phyloP scores from a whole-genome alignment of 768 basidiomycete genomes.

The Hortiboletus campestris region DNA sequence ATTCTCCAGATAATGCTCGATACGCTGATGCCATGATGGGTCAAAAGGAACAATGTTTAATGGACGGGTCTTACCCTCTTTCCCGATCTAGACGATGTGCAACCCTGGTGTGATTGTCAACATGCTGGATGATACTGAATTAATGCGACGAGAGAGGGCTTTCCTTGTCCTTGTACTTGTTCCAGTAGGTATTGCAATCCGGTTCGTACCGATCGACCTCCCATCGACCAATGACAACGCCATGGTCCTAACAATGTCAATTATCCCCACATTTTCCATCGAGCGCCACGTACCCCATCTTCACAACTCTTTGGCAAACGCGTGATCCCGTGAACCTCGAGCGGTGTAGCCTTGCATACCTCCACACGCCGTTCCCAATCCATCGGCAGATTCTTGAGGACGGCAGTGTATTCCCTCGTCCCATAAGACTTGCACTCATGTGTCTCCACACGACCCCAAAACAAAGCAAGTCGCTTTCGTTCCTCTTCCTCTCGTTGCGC shows the following conservation, averaged over 20 bases:
- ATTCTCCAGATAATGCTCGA: constrained; percentile 29
- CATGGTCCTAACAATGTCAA: too few relatives aligned
- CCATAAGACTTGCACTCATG: constrained; percentile 27
- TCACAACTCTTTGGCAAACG: constrained; percentile 22
- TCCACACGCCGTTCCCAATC: constrained; percentile 18
- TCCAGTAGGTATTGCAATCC: constrained; percentile 25
- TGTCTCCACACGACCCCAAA: constrained; percentile 16
- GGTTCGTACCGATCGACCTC: constrained; percentile 28
- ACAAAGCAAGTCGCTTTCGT: constrained; percentile 21
- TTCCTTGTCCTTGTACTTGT: constrained; percentile 31
- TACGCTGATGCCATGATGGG: constrained; percentile 19
- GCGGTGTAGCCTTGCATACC: constrained; percentile 22
- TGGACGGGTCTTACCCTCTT: constrained; percentile 19
- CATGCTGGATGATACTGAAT: neutral
- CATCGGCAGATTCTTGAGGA: constrained; percentile 28
- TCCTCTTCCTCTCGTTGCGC: constrained; percentile 19
- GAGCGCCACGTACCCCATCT: too few relatives aligned
- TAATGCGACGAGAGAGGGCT: neutral
- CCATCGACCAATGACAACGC: too few relatives aligned
- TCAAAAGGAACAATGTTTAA: neutral
- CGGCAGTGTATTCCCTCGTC: too few relatives aligned
- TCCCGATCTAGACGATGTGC: constrained; percentile 22
- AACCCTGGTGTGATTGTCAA: constrained; percentile 18
- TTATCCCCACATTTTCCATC: too few relatives aligned
- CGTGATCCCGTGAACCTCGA: constrained; percentile 24